Conservation (phyloP, 495 filamentous ascomycete species). For the Penicillium antarcticum region DNA sequence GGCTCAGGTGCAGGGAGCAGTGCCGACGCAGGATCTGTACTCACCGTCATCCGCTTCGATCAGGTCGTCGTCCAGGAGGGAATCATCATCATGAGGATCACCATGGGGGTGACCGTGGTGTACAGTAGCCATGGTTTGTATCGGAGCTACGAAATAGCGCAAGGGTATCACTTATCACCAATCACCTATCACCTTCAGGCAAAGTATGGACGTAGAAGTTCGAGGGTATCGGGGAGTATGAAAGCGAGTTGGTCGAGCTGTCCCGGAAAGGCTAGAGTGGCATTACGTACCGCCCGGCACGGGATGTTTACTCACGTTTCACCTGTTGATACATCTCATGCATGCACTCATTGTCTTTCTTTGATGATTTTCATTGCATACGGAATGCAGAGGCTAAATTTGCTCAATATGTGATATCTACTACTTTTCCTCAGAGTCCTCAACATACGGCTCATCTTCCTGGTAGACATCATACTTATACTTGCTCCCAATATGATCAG, state of each 20-base stretch:
- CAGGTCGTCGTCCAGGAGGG: conserved; percentile 79
- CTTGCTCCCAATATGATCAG: conserved; percentile 50
- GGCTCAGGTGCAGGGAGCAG: neutral
- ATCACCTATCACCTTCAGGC: conserved; percentile 13
- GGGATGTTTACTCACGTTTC: conserved; percentile 23
- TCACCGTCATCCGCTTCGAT: conserved; percentile 96
- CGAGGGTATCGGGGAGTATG: conserved; percentile 5
- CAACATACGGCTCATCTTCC: conserved; percentile 39
- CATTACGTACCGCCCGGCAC: conserved; percentile 35
- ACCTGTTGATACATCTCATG: neutral
- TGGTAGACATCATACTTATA: conserved; percentile 59
- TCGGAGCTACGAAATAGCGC: conserved; percentile 1
- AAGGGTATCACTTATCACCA: conserved; percentile 1
- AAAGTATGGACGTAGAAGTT: neutral
- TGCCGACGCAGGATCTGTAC: neutral
- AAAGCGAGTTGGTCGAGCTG: conserved; percentile 24
- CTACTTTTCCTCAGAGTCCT: neutral
- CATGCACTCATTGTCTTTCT: neutral
- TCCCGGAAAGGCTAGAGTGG: conserved; percentile 48
- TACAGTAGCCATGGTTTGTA: conserved; percentile 43
- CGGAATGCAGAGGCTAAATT: neutral
- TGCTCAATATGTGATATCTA: neutral
- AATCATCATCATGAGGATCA: conserved; percentile 50
- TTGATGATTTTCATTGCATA: neutral
- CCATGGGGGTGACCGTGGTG: conserved; percentile 34